phyloP scores from a whole-genome alignment of 176 grass and related monocot genomes.

The Triticum timopheevii region DNA sequence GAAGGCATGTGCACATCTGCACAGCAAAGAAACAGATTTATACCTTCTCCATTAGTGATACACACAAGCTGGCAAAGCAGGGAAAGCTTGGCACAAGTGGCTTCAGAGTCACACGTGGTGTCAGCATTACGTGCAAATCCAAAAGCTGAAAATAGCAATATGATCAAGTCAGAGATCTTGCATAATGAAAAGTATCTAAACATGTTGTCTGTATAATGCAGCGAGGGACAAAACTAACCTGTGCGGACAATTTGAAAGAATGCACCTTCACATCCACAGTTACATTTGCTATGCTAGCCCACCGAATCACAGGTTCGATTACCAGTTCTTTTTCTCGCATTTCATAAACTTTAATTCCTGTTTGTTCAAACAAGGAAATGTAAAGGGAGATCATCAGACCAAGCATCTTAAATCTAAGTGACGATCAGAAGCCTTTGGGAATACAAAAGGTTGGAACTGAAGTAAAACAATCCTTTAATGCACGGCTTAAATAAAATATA shows the following conservation, averaged over 20 bases:
- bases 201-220: background rate
- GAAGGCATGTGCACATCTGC: background rate
- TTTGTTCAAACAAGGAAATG: constrained; percentile 6
- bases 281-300: constrained; percentile 76
- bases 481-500: background rate
- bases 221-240: constrained; percentile 47
- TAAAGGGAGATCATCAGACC: background rate
- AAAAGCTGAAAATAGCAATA: constrained; percentile 55
- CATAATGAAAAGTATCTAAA: background rate
- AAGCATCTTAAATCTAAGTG: background rate
- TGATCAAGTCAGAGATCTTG: constrained; percentile 6
- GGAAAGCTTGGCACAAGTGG: constrained; percentile 96
- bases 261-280: constrained; percentile 54
- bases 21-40: background rate
- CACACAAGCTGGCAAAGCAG: constrained; percentile 67
- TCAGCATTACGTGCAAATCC: constrained; percentile 66
- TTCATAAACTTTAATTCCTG: constrained; percentile 91
- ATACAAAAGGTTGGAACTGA: background rate
- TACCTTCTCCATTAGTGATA: constrained; percentile 96
- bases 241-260: constrained; percentile 48
- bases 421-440: background rate
- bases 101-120: constrained; percentile 81
- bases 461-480: background rate
- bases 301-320: constrained; percentile 84
- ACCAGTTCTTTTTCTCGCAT: constrained; percentile 86